Evolutionary conservation across 768 basidiomycete genomes (phyloP), one percentile per base, ranked within the genome.

Genomic region (Agaricus blazei): DNA sequence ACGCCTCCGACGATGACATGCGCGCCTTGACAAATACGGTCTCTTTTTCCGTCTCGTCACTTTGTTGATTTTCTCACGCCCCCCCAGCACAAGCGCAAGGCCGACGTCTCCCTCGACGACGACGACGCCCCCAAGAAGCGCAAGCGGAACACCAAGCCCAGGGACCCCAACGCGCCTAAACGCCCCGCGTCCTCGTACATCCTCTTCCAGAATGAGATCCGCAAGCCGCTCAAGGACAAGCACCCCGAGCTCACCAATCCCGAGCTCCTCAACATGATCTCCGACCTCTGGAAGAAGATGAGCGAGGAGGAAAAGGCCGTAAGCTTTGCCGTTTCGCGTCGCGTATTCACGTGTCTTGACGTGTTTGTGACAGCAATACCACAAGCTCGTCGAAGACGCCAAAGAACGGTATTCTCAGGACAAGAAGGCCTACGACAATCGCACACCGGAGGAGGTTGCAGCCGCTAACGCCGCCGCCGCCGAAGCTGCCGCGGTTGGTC

Each of bases 91-190:
- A 89, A 88, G 67, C 81, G 83, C 64, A 87, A 83, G 64, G 71
- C 73, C 26, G 63, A 62, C n/a, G 73, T 59, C 9, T 60, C 63
- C 24, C 67, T 64, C 23, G 74, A 72, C 2, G 78, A 75, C 46
- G 68, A 64, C 27, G 76, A 72, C 24, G 73, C 70, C 48, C 61
- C 67, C 46, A 75, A 76, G 65, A 87, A 83, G 67, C 77, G 80
- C 60, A 82, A 78, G 67, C 79, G 83, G 60, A 74, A 74, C 61
- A 74, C 73, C 55, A 93, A 86, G 70, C 87, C 87, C 62, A 76
- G 87, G 69, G 95, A 98, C 64, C 93, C 94, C 19, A 88, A 94
- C 69, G 93, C 93, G 56, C 96, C 96, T 31, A 97, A 95, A 68
- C 86, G 93, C 8, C 95, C 96, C 27, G 80, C 93, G 12, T 90